Conservation (phyloP, 305 asterid species). For the Fraxinus velutina region DNA sequence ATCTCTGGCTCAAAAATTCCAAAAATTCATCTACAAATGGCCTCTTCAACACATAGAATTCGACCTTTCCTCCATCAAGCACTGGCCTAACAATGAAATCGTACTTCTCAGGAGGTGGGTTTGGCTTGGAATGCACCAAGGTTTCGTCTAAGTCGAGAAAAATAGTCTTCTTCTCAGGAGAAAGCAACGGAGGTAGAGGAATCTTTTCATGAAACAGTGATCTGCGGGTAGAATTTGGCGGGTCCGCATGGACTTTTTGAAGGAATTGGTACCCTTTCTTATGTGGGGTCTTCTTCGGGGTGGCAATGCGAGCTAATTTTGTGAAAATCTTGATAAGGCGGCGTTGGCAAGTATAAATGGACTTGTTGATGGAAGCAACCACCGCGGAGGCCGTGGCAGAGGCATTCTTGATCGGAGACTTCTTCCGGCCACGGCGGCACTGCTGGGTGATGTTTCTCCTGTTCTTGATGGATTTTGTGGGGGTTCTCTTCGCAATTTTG, state of each 20-base stretch:
- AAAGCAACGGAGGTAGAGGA: constrained; percentile 22
- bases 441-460: constrained; percentile 33
- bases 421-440: constrained; percentile 47
- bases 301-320: constrained; percentile 32
- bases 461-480: constrained; percentile 63
- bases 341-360: constrained; percentile 51
- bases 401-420: constrained; percentile 59
- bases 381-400: constrained; percentile 45
- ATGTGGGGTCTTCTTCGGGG: constrained; percentile 43
- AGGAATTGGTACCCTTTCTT: constrained; percentile 48
- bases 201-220: constrained; percentile 42
- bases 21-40: constrained; percentile 43
- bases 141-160: constrained; percentile 53
- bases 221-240: constrained; percentile 24
- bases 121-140: constrained; percentile 37
- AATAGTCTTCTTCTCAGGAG: constrained; percentile 31
- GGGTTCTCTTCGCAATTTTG: constrained; percentile 66
- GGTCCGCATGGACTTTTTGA: constrained; percentile 24
- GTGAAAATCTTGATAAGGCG: constrained; percentile 50
- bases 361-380: constrained; percentile 45
- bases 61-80: constrained; percentile 38
- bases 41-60: constrained; percentile 37
- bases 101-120: constrained; percentile 38
- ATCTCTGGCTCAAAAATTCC: constrained; percentile 35
- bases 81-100: constrained; percentile 42